These are phyloP conservation scores for Naganishia albida DNA, from an alignment of 1,284 basidiomycete species.

Conservation along the genomic window DNA sequence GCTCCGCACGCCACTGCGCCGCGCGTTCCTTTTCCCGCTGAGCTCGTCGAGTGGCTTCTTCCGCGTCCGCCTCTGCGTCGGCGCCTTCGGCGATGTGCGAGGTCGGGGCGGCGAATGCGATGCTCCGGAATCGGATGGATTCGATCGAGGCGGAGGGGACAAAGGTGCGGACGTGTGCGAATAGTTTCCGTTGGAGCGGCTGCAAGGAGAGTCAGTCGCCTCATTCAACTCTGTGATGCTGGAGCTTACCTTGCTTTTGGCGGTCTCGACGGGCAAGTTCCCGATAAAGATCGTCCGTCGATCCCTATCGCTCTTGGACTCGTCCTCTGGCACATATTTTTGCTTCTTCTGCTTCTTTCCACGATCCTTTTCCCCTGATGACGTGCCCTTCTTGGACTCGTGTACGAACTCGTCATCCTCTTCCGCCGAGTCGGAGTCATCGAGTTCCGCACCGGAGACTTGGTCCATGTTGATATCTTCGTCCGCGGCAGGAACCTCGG, in stretches of 20 bases:
- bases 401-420: slow-evolving; percentile 50
- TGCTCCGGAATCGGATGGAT: slow-evolving; percentile 84
- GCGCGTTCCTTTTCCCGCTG: slow-evolving; percentile 56
- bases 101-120: slow-evolving; percentile 80
- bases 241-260: slow-evolving; percentile 67
- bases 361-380: slow-evolving; percentile 37
- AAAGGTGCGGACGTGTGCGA: slow-evolving; percentile 68
- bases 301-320: slow-evolving; percentile 70
- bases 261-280: slow-evolving; percentile 76
- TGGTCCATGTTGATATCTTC: slow-evolving; percentile 19
- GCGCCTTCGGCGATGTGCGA: slow-evolving; percentile 61
- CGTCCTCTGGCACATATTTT: slow-evolving; percentile 63
- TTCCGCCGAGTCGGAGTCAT: slow-evolving; percentile 36
- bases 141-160: slow-evolving; percentile 76
- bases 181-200: slow-evolving; percentile 63
- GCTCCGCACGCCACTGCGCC: slow-evolving; percentile 64
- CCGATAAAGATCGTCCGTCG: slow-evolving; percentile 90
- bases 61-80: slow-evolving; percentile 41
- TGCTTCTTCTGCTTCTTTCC: slow-evolving; percentile 36
- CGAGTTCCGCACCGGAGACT: slow-evolving; percentile 37
- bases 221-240: background rate
- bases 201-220: slow-evolving; percentile 54
- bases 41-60: slow-evolving; percentile 47
- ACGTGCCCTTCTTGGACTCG: slow-evolving; percentile 39
- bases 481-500: background rate